phyloP scores from a whole-genome alignment of 2,329 filamentous ascomycete genomes.

The Podosphaera aphanis region DNA sequence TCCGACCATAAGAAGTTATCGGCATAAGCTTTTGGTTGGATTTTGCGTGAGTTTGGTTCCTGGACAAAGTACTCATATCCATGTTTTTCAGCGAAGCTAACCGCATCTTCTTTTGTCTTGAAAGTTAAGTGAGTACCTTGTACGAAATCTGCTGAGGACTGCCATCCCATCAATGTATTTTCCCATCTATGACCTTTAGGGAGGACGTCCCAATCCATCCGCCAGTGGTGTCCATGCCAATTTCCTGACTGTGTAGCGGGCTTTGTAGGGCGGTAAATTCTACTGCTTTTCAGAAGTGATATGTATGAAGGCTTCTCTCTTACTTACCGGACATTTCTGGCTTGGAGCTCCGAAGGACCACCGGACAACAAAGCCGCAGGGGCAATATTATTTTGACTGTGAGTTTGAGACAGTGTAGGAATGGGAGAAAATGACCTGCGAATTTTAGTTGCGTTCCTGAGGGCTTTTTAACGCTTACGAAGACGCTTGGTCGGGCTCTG shows the following conservation, averaged over 20 bases:
- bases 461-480: constrained; percentile 39
- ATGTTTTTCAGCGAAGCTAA: constrained; percentile 91
- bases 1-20: constrained; percentile 82
- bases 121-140: constrained; percentile 83
- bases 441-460: constrained; percentile 4
- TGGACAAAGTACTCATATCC: constrained; percentile 98
- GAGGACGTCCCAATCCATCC: constrained; percentile 96
- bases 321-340: constrained; percentile 68
- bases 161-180: constrained; percentile 96
- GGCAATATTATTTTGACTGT: constrained; percentile 55
- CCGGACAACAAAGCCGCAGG: constrained; percentile 76
- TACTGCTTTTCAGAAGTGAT: constrained; percentile 19
- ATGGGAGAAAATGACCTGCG: constrained; percentile 72
- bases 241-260: constrained; percentile 88
- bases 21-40: constrained; percentile 81
- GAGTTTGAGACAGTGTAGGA: constrained; percentile 72
- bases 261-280: constrained; percentile 80
- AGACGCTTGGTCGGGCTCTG: constrained; percentile 64
- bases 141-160: constrained; percentile 85
- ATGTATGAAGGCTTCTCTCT: neutral
- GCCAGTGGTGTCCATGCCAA: constrained; percentile 69
- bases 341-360: constrained; percentile 81
- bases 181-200: constrained; percentile 91
- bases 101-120: constrained; percentile 81
- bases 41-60: constrained; percentile 73